Conservation (phyloP, 2,329 filamentous ascomycete genomes). For the Thelonectria blattea region DNA sequence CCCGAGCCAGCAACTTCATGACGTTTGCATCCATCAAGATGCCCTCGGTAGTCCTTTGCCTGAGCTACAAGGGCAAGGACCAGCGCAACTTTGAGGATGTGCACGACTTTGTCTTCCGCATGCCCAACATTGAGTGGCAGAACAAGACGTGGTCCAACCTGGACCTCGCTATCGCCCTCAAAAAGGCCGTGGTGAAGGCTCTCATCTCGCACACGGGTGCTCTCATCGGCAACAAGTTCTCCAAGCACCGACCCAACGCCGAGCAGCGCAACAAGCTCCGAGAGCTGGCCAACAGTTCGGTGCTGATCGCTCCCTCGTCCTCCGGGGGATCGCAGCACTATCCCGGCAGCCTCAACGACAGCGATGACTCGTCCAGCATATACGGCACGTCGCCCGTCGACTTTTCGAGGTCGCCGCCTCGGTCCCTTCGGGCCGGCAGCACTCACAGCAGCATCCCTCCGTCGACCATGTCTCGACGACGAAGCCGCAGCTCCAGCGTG, state of each 20-base stretch:
- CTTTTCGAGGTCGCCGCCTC: conserved; percentile 64
- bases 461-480: conserved; percentile 46
- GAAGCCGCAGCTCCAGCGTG: conserved; percentile 61
- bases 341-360: conserved; percentile 54
- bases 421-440: conserved; percentile 55
- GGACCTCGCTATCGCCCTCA: conserved; percentile 88
- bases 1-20: conserved; percentile 94
- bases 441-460: conserved; percentile 55
- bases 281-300: conserved; percentile 81
- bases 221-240: conserved; percentile 97
- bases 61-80: conserved; percentile 95
- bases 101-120: conserved; percentile 94
- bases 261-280: conserved; percentile 80
- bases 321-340: conserved; percentile 45
- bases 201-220: conserved; percentile 94
- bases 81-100: conserved; percentile 96
- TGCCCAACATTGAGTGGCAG: conserved; percentile 92
- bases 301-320: conserved; percentile 61
- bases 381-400: conserved; percentile 61
- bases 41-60: conserved; percentile 90
- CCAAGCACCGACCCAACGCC: conserved; percentile 81
- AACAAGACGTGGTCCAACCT: conserved; percentile 99
- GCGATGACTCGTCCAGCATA: conserved; percentile 63
- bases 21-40: conserved; percentile 95
- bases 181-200: conserved; percentile 92